Conservation (phyloP, 805 yeast genomes). For the Candida lessepsii region DNA sequence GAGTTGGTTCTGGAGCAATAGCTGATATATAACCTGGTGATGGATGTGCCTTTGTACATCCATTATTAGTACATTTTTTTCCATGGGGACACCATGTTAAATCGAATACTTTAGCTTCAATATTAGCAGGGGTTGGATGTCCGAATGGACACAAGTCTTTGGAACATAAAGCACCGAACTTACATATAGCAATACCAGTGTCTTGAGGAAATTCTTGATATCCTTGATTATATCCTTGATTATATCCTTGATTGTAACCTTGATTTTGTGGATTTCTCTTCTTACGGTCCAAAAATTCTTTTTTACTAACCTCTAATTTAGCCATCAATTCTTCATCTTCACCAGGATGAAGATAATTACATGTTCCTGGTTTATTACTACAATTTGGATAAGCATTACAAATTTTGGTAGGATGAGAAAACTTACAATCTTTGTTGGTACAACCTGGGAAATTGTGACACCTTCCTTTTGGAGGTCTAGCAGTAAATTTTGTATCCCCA, state of each 20-base stretch:
- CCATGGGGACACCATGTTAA: conserved; percentile 78
- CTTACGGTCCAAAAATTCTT: conserved; percentile 47
- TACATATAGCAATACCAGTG: conserved; percentile 61
- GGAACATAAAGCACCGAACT: conserved; percentile 72
- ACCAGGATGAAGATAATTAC: conserved; percentile 79
- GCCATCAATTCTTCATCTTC: conserved; percentile 75
- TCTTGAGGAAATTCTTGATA: conserved; percentile 21
- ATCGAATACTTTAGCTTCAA: conserved; percentile 63
- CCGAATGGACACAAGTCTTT: conserved; percentile 84
- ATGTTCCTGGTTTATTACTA: conserved; percentile 76
- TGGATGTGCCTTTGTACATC: conserved; percentile 78
- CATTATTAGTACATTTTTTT: conserved; percentile 56
- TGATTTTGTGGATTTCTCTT: conserved; percentile 13
- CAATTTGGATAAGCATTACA: conserved; percentile 79
- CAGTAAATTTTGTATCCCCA: conserved; percentile 32
- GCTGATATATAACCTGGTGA: conserved; percentile 51
- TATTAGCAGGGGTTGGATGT: conserved; percentile 87
- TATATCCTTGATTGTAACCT: conserved; percentile 14
- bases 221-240: conserved; percentile 15
- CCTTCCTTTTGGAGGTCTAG: conserved; percentile 57
- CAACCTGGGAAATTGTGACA: conserved; percentile 75
- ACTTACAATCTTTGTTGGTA: conserved; percentile 63
- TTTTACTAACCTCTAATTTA: conserved; percentile 62
- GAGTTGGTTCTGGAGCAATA: conserved; percentile 8
- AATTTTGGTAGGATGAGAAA: conserved; percentile 75